Evolutionary conservation across 140 eudicot species (phyloP), one percentile per base, ranked within the genome.

Genomic region (Bidens hawaiensis): DNA sequence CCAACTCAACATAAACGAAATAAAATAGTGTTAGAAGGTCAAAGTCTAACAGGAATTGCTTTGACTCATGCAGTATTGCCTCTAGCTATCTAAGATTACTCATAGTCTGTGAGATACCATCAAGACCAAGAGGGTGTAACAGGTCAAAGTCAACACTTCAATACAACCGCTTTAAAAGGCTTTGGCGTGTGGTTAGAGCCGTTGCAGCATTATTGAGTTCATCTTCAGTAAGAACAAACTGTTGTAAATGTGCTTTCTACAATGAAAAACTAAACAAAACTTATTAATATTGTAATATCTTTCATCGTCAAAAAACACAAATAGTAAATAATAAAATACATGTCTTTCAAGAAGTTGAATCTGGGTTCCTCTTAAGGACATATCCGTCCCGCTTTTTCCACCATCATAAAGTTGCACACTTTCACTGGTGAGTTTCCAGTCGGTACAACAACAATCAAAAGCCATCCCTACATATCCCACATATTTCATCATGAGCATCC

Each of bases 291-390:
- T n/a, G n/a, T 34, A 28, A 24, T 13, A 38, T 3, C 45, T 16
- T 58, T 7, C 53, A 22, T 19, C 22, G 57, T 60, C 16, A 61
- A 11, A n/a, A n/a, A 6, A 47, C 16, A 50, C 12, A 40, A 28
- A 13, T 36, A 40, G 40, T 6, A 64, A 40, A 38, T 21, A 36
- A 16, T 31, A 54, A 51, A 36, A 60, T 75, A 86, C 97, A 90
- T 90, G 97, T 82, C 97, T 76, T 75, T 90, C 97, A 65, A 90
- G 90, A 75, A 90, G 96, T n/a, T n/a, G n/a, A n/a, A n/a, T n/a
- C n/a, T n/a, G n/a, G n/a, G n/a, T n/a, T n/a, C n/a, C n/a, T n/a
- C n/a, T n/a, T n/a, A n/a, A n/a, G n/a, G n/a, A n/a, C n/a, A n/a
- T n/a, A n/a, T n/a, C n/a, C n/a, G n/a, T 81, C 23, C 83, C 88